phyloP scores from a whole-genome alignment of 805 yeast species.

The Myxozyma nipponensis region DNA sequence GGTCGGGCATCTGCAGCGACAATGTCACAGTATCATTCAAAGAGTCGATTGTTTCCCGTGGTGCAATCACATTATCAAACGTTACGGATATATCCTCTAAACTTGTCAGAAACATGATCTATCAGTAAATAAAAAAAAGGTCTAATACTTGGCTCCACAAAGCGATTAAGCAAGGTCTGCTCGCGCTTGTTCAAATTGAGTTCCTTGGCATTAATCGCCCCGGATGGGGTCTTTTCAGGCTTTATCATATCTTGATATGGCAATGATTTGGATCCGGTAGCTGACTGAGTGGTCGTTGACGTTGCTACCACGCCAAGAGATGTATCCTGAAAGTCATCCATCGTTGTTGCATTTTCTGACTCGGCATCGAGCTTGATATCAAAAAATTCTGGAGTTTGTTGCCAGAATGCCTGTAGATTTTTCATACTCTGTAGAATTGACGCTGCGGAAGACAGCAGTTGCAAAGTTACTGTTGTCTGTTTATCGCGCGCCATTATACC shows the following conservation, averaged over 20 bases:
- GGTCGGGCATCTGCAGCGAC: constrained; percentile 22
- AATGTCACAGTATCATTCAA: constrained; percentile 19
- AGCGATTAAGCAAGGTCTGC: constrained; percentile 8
- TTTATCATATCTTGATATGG: background rate
- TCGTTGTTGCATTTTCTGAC: background rate
- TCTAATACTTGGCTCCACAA: constrained; percentile 10
- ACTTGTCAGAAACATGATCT: no score
- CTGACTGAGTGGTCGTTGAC: background rate
- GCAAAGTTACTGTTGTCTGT: constrained; percentile 1
- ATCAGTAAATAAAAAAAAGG: background rate
- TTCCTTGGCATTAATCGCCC: background rate
- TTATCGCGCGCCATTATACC: constrained; percentile 16
- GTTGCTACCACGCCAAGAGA: background rate
- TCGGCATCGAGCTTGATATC: background rate
- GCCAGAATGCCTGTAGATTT: constrained; percentile 3
- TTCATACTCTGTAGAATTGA: constrained; percentile 4
- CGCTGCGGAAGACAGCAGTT: constrained; percentile 11
- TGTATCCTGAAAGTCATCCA: background rate
- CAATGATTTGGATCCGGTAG: background rate
- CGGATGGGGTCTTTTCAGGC: background rate
- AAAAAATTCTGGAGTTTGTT: constrained; percentile 10
- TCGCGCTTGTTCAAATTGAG: constrained; percentile 15
- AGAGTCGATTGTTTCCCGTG: constrained; percentile 18
- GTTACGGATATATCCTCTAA: constrained; percentile 15
- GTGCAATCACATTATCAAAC: constrained; percentile 15